Conservation (phyloP, 2,329 filamentous ascomycete species). For the Xylaria hypoxylon region DNA sequence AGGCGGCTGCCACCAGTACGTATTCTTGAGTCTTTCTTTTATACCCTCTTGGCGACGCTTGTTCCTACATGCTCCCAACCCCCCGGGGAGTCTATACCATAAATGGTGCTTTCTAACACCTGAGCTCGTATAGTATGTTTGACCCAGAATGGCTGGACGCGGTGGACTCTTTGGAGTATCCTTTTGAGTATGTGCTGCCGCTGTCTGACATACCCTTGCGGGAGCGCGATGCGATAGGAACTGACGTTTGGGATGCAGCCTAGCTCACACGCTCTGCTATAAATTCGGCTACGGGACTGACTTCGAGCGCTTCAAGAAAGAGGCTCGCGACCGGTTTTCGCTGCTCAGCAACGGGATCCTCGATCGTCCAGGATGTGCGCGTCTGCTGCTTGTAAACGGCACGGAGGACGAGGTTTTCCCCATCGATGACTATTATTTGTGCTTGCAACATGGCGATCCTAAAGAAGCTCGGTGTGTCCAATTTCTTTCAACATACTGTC, state of each 20-base stretch:
- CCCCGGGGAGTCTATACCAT: too few relatives aligned
- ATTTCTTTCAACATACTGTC: not conserved
- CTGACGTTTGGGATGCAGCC: slow-evolving; percentile 35
- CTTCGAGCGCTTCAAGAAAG: slow-evolving; percentile 49
- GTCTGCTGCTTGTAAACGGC: slow-evolving; percentile 66
- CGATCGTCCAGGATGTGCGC: slow-evolving; percentile 59
- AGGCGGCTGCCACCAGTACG: slow-evolving; percentile 61
- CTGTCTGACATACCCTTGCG: not conserved
- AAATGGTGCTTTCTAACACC: not conserved
- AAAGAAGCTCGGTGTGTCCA: slow-evolving; percentile 59
- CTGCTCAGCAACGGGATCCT: slow-evolving; percentile 66
- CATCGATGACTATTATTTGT: slow-evolving; percentile 69
- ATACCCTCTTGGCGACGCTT: not conserved
- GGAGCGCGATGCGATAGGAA: not conserved
- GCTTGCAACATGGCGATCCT: slow-evolving; percentile 62
- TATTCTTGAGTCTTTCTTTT: not conserved
- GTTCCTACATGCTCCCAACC: not conserved
- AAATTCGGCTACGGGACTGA: slow-evolving; percentile 47
- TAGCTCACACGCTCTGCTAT: slow-evolving; percentile 48
- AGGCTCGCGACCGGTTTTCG: slow-evolving; percentile 60
- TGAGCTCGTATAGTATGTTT: slow-evolving; percentile 60
- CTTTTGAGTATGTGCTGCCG: slow-evolving; percentile 60
- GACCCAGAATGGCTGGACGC: slow-evolving; percentile 63
- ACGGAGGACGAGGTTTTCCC: slow-evolving; percentile 71
- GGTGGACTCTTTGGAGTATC: slow-evolving; percentile 68